Percentiles rank a stretch among this genome's conserved stretches.
These are phyloP conservation scores for Globisporangium apiculatum DNA, from an alignment of 352 stramenopile species.

Conservation along the genomic window DNA sequence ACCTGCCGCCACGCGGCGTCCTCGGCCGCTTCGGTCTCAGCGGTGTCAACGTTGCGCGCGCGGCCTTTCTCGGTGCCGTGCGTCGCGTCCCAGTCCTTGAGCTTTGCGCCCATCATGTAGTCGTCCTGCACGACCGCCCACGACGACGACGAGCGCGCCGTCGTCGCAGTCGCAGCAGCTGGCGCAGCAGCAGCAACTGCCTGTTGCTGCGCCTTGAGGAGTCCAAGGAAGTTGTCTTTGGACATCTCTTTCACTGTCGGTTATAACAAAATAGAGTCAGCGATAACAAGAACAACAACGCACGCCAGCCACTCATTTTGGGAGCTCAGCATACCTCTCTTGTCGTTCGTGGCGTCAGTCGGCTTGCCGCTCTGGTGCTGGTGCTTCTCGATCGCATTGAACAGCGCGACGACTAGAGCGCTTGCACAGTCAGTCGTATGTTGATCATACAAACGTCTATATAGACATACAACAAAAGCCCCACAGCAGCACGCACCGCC, in stretches of 20 bases:
- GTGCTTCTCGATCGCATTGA: constrained; percentile 84
- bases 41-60: constrained; percentile 37
- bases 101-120: constrained; percentile 83
- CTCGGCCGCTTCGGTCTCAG: constrained; percentile 52
- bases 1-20: constrained; percentile 65
- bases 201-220: constrained; percentile 63
- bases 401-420: constrained; percentile 63
- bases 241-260: constrained; percentile 68
- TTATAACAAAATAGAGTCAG: no score
- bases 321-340: constrained; percentile 30
- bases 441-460: background rate
- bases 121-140: constrained; percentile 84
- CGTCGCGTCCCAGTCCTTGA: constrained; percentile 77
- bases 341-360: constrained; percentile 53
- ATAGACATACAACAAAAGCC: no score
- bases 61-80: constrained; percentile 42
- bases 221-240: constrained; percentile 76
- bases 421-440: constrained; percentile 1
- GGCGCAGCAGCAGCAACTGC: constrained; percentile 7
- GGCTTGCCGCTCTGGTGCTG: constrained; percentile 63
- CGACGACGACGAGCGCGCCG: constrained; percentile 62
- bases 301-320: background rate
- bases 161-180: constrained; percentile 3
- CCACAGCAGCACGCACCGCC: constrained; percentile 28
- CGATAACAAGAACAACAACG: background rate